Evolutionary conservation across 2,329 filamentous ascomycete species (phyloP), one percentile per base, ranked within the genome.

Genomic region (Fusarium robinianum): DNA sequence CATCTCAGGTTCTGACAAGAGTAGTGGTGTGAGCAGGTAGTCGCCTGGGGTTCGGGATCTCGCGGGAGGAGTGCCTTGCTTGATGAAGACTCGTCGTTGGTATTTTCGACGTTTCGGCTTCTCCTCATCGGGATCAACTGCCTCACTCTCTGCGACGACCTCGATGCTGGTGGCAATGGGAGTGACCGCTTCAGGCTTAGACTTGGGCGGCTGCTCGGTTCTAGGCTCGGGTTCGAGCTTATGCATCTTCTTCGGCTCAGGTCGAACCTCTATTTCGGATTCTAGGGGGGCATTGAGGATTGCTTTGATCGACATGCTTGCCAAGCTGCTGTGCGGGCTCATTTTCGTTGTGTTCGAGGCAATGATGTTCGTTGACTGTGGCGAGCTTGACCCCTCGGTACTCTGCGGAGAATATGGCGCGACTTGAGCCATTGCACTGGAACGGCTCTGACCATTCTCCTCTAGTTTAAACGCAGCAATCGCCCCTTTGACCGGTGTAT

Each of bases 1-100:
- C 75, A 74, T 90, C 75, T 72, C 75, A 1, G 86, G 83, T 51
- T 90, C 85, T 0, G 84, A 83, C 1, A 96, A 80, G 1, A 96
- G 77, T 9, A 85, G 75, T 1, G 83, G 78, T 0, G 90, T 95
- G 14, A 92, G 81, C 19, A 88, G 85, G 69, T 97, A 97, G 68
- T 94, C 88, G 1, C 88, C 87, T 0, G 85, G 85, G 0, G 74
- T 71, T 21, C 88, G 84, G 8, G 65, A 35, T 8, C 62, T 62
- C 2, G 65, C 58, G 6, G 65, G 67, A 16, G 63, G 65, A 10
- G 62, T 66, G 4, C 57, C 50, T 34, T 68, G 60, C 47, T 68
- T 69, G 46, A 65, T 58, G 23, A 63, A 68, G 7, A 63, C 61
- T 8, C 63, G 59, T 4, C 61, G 62, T 46, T 68, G 64, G 17